These are phyloP conservation scores for Aspergillus fischeri DNA, from an alignment of 2,329 filamentous ascomycete genomes.

Conservation along the genomic window DNA sequence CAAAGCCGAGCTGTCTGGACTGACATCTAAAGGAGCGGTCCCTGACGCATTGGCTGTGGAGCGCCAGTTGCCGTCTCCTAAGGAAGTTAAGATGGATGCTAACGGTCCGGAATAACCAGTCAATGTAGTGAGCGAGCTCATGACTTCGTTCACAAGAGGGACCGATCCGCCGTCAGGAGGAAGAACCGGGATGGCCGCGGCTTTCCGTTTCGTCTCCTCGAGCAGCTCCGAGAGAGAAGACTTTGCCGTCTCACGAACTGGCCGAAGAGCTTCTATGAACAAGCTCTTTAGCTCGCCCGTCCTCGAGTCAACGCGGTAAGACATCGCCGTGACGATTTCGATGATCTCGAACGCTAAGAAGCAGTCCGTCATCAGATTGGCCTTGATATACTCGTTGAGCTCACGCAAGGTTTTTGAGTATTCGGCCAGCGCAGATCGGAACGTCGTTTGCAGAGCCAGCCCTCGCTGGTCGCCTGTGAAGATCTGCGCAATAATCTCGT, in stretches of 20 bases:
- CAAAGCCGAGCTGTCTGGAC: conserved; percentile 80
- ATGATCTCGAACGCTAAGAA: conserved; percentile 94
- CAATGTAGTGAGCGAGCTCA: conserved; percentile 82
- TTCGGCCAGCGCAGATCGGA: conserved; percentile 71
- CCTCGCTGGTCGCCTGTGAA: conserved; percentile 85
- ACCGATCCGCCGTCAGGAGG: conserved; percentile 75
- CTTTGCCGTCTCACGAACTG: conserved; percentile 88
- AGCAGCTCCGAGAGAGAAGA: conserved; percentile 76
- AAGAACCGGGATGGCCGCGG: conserved; percentile 61
- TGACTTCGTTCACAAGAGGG: conserved; percentile 74
- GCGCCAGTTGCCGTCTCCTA: conserved; percentile 89
- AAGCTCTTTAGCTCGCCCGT: conserved; percentile 82
- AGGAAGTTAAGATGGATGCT: conserved; percentile 82
- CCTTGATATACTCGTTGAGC: conserved; percentile 83
- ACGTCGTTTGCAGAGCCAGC: conserved; percentile 72
- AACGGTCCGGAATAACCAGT: conserved; percentile 81
- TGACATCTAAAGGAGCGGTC: conserved; percentile 76
- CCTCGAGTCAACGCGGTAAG: conserved; percentile 71
- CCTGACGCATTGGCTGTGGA: conserved; percentile 60
- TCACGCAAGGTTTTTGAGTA: conserved; percentile 83
- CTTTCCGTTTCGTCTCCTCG: conserved; percentile 72
- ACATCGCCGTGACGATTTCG: conserved; percentile 78
- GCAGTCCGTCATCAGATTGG: conserved; percentile 83
- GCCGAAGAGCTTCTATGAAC: conserved; percentile 80
- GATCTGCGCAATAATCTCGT: conserved; percentile 83